phyloP scores from a whole-genome alignment of 768 basidiomycete genomes.

The Mycena sanguinolenta region DNA sequence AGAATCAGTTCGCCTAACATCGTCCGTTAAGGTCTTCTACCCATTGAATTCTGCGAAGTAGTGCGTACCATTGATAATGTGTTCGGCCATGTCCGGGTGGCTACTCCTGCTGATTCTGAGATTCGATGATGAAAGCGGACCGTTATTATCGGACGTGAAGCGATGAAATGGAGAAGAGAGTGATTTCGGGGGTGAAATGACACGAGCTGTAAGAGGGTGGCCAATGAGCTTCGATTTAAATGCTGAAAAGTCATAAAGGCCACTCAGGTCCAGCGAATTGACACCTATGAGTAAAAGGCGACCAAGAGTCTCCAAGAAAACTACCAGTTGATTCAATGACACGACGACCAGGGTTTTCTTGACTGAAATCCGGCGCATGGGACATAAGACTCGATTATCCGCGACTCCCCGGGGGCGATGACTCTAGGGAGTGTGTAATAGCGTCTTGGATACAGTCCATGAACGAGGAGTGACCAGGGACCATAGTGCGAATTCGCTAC shows the following conservation, averaged over 20 bases:
- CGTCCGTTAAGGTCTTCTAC: too few relatives aligned
- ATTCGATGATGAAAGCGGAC: slow-evolving; percentile 18
- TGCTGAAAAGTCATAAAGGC: slow-evolving; percentile 23
- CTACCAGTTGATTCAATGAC: slow-evolving; percentile 10
- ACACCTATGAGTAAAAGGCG: slow-evolving; percentile 27
- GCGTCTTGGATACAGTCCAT: slow-evolving; percentile 43
- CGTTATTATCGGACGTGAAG: not conserved
- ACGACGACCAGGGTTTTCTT: slow-evolving; percentile 15
- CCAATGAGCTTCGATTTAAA: slow-evolving; percentile 21
- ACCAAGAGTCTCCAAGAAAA: slow-evolving; percentile 27
- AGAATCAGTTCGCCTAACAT: slow-evolving; percentile 21
- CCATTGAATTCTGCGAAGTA: too few relatives aligned
- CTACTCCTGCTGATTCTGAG: not conserved
- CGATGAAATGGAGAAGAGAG: slow-evolving; percentile 10
- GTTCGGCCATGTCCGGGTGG: slow-evolving; percentile 20
- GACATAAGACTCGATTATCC: slow-evolving; percentile 16
- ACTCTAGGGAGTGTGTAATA: slow-evolving; percentile 10
- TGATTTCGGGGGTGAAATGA: slow-evolving; percentile 22
- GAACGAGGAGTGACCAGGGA: slow-evolving; percentile 47
- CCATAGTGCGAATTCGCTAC: slow-evolving; percentile 41
- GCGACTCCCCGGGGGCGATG: not conserved
- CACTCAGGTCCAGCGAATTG: slow-evolving; percentile 30
- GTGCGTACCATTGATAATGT: slow-evolving; percentile 26
- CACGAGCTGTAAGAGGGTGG: slow-evolving; percentile 17
- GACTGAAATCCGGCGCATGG: slow-evolving; percentile 23